Evolutionary conservation across 805 yeast species (phyloP).

Genomic region (Wickerhamiella cacticola): DNA sequence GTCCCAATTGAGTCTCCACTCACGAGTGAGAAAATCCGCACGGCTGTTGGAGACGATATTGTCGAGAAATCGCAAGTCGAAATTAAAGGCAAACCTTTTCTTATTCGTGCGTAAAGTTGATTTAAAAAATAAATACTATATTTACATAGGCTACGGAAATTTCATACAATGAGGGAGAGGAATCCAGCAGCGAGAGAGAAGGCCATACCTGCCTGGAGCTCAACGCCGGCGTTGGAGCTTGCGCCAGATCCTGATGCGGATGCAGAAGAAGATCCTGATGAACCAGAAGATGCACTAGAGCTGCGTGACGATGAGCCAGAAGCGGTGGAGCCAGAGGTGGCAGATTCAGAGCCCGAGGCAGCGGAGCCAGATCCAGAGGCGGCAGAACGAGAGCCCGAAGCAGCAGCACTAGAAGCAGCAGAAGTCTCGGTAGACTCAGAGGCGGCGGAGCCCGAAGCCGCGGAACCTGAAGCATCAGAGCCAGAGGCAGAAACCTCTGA

Average conservation of each 20-base stretch:
- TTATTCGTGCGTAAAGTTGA: conserved; percentile 16
- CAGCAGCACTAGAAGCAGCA: conserved; percentile 3
- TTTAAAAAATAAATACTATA: not conserved
- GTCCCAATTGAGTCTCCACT: conserved; percentile 30
- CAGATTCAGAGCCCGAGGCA: not conserved
- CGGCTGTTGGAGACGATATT: conserved; percentile 32
- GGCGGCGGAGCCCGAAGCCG: conserved; percentile 10
- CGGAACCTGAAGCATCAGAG: conserved; percentile 6
- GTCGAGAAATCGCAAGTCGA: conserved; percentile 26
- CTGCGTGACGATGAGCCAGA: conserved; percentile 10
- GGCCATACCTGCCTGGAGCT: conserved; percentile 3
- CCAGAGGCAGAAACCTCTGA: conserved; percentile 9
- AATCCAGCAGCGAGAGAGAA: conserved; percentile 6
- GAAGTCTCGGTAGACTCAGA: not conserved
- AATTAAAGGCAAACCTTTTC: conserved; percentile 18
- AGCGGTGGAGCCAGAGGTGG: conserved; percentile 10
- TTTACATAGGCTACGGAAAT: conserved; percentile 1
- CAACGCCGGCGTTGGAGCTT: conserved; percentile 3
- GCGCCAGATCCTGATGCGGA: conserved; percentile 1
- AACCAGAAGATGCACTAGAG: conserved; percentile 6
- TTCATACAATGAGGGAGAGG: not conserved
- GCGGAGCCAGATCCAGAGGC: conserved; percentile 8
- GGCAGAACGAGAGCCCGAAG: not conserved
- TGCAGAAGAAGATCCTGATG: not conserved
- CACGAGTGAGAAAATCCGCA: conserved; percentile 36